A percentile compares a stretch with the other conserved stretches of the same genome.
phyloP scores from a whole-genome alignment of 192 early-diverging fungal genomes.

The Coemansia sp. region DNA sequence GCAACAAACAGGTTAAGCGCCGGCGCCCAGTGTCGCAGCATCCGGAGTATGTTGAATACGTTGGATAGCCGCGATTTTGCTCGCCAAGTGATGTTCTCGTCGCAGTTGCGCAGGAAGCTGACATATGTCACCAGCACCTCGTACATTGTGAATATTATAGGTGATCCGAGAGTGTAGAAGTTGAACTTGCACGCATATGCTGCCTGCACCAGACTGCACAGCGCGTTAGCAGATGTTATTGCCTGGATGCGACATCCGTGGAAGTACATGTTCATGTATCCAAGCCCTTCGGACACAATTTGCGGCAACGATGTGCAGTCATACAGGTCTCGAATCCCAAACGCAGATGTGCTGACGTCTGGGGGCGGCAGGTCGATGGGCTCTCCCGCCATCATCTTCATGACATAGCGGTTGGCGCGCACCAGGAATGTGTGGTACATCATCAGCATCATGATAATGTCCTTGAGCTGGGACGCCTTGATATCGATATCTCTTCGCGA shows the following conservation, averaged over 20 bases:
- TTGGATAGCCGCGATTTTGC: constrained; percentile 40
- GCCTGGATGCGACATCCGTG: constrained; percentile 48
- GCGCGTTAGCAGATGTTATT: constrained; percentile 30
- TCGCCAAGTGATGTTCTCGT: constrained; percentile 30
- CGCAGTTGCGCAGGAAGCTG: constrained; percentile 38
- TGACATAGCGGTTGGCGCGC: constrained; percentile 45
- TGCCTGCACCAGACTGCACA: constrained; percentile 38
- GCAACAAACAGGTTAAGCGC: constrained; percentile 40
- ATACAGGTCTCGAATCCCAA: constrained; percentile 47
- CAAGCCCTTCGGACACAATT: constrained; percentile 21
- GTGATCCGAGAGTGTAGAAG: constrained; percentile 43
- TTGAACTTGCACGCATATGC: constrained; percentile 40
- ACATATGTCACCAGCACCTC: constrained; percentile 28
- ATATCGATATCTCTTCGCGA: constrained; percentile 40
- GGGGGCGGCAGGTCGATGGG: constrained; percentile 40
- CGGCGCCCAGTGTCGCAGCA: constrained; percentile 44
- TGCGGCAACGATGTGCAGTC: constrained; percentile 25
- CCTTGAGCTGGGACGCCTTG: constrained; percentile 40
- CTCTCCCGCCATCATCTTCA: constrained; percentile 54
- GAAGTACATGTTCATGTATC: constrained; percentile 46
- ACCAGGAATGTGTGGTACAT: constrained; percentile 44
- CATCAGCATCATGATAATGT: constrained; percentile 35
- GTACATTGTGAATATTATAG: constrained; percentile 29
- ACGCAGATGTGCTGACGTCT: constrained; percentile 32
- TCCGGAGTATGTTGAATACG: constrained; percentile 39